Evolutionary conservation across 768 basidiomycete species (phyloP), one percentile per base, ranked within the genome.

Genomic region (Kondoa malvinella): DNA sequence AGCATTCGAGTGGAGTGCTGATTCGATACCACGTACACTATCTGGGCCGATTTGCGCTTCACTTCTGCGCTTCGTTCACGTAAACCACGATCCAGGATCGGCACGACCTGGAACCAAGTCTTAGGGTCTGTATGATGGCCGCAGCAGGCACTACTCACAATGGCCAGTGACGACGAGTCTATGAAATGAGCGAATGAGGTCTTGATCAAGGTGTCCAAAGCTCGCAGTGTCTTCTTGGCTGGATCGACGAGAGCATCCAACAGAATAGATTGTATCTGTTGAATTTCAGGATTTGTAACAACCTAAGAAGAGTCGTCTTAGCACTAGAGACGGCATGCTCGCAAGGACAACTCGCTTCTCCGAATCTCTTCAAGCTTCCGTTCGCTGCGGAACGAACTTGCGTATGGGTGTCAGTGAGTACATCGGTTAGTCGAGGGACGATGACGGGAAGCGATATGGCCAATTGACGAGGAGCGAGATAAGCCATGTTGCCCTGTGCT

Each of bases 181-280:
- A 99, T 92, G 74, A 95, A 96, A 75, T 99, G 95, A 79, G 90
- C 87, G 79, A 97, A 99, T 2, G 92, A 90, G 15, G 89, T 96
- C 77, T 90, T 90, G 68, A 97, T 81, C 63, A 99, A 80, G 0
- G 87, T 83, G n/a, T 85, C 79, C 64, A 99, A 79, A 0, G 92
- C 95, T 72, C 81, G 85, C 16, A 87, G 82, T 2, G 89, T 96
- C 79, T 91, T 95, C 68, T 76, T 77, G 0, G 83, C 83, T 4
- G 95, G 95, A 77, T 99, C 94, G 32, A 94, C 91, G 70, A 99
- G 81, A 0, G 95, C 95, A 76, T 91, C 96, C 73, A 97, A 83
- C 70, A 97, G 83, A 14, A 86, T 82, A 4, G 88, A 88, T 21
- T 92, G 90, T 69, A 99, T 81, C 4, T 84, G 84, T 76, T 94